Evolutionary conservation across 2,329 filamentous ascomycete species (phyloP).

Genomic region (Apiospora aurea): DNA sequence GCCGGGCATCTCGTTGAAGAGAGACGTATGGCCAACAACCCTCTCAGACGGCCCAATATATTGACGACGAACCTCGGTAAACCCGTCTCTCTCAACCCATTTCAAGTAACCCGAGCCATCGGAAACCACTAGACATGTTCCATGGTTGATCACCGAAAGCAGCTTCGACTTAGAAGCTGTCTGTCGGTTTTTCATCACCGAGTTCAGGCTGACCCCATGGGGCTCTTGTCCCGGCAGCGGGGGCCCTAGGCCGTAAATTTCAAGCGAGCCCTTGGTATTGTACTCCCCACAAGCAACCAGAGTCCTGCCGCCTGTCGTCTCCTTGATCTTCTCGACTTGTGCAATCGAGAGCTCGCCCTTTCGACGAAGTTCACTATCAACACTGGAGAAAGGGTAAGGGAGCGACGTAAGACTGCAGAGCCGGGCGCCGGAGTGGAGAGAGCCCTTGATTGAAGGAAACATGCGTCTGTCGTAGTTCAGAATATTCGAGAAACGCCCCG

Average conservation of each 20-base stretch:
- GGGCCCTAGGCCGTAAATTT: conserved; percentile 75
- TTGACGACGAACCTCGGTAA: conserved; percentile 62
- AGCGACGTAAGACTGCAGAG: conserved; percentile 76
- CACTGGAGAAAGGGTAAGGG: conserved; percentile 70
- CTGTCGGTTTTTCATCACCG: conserved; percentile 78
- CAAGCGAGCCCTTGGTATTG: conserved; percentile 87
- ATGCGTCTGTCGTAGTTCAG: conserved; percentile 88
- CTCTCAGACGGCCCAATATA: conserved; percentile 63
- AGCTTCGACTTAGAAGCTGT: conserved; percentile 83
- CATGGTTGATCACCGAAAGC: conserved; percentile 81
- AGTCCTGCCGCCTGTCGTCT: conserved; percentile 62
- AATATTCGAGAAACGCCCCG: conserved; percentile 87
- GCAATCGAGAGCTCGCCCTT: conserved; percentile 62
- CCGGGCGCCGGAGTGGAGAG: conserved; percentile 83
- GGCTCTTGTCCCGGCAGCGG: conserved; percentile 33
- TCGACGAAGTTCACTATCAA: conserved; percentile 65
- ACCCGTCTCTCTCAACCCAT: conserved; percentile 89
- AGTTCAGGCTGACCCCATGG: conserved; percentile 49
- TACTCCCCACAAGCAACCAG: conserved; percentile 88
- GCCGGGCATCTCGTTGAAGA: conserved; percentile 60
- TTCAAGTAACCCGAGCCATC: conserved; percentile 85
- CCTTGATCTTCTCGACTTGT: conserved; percentile 61
- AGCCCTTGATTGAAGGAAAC: conserved; percentile 79
- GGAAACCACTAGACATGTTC: conserved; percentile 80
- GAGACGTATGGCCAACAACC: conserved; percentile 54